A percentile compares a stretch with the other conserved stretches of the same genome.
Conservation (phyloP, 345 rosid genomes). For the Durio zibethinus region DNA sequence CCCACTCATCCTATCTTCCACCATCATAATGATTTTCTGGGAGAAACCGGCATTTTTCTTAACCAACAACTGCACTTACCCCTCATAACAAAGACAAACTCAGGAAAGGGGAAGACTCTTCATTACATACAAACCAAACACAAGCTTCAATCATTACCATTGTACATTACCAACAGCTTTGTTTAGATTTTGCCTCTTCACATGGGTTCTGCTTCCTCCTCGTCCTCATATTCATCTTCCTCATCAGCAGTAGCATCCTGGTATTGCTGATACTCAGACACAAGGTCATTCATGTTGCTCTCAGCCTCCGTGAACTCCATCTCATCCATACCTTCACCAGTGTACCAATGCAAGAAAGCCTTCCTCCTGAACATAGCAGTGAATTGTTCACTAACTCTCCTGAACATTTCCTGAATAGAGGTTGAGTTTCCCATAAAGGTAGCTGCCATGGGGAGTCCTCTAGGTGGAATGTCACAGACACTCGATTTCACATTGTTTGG, state of each 20-base stretch:
- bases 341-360: too few species aligned
- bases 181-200: background rate
- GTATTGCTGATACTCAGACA: conserved; percentile 31
- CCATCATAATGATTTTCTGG: background rate
- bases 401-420: conserved; percentile 22
- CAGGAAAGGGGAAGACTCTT: background rate
- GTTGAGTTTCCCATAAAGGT: conserved; percentile 28
- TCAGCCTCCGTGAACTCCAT: too few species aligned
- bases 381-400: too few species aligned
- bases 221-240: conserved; percentile 19
- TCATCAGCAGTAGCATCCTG: conserved; percentile 30
- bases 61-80: too few species aligned
- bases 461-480: conserved; percentile 35
- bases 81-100: background rate
- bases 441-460: conserved; percentile 31
- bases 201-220: background rate
- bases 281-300: conserved; percentile 32
- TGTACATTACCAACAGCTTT: background rate
- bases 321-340: too few species aligned
- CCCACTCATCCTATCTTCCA: background rate
- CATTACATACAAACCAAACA: conserved; percentile 4
- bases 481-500: conserved; percentile 36
- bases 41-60: background rate
- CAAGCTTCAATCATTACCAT: background rate
- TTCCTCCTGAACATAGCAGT: too few species aligned